Evolutionary conservation across 768 basidiomycete genomes (phyloP).

Genomic region (Asterophora parasitica): DNA sequence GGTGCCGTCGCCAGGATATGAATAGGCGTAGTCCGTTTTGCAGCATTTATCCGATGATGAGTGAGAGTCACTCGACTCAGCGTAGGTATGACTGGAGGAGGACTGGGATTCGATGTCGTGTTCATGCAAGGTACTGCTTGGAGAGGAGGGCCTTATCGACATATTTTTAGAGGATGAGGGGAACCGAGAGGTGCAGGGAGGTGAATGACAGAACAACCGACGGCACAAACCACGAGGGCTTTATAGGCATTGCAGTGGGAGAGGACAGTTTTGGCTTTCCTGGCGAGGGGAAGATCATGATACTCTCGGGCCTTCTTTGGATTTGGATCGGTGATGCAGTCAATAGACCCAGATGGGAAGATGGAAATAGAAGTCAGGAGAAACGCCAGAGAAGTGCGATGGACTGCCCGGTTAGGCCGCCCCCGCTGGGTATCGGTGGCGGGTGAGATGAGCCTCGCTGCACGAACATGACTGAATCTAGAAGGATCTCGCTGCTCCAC

Average conservation of each 20-base stretch:
- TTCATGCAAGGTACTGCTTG: conserved; percentile 19
- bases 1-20: conserved; percentile 44
- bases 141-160: conserved; percentile 11
- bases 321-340: neutral
- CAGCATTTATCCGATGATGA: conserved; percentile 1
- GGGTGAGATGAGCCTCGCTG: conserved; percentile 3
- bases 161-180: conserved; percentile 1
- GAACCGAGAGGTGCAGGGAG: neutral
- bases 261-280: conserved; percentile 2
- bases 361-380: conserved; percentile 2
- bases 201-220: neutral
- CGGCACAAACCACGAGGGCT: conserved; percentile 5
- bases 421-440: neutral
- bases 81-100: conserved; percentile 5
- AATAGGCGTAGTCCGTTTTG: neutral
- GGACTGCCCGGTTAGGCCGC: neutral
- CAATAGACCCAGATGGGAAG: conserved; percentile 4
- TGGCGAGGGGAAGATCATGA: conserved; percentile 2
- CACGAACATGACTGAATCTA: conserved; percentile 9
- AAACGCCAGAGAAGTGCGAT: neutral
- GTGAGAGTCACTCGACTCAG: neutral
- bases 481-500: conserved; percentile 1
- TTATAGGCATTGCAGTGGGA: conserved; percentile 5
- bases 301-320: conserved; percentile 10
- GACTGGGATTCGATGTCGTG: conserved; percentile 15